Percentiles rank a stretch among this genome's conserved stretches.
Conservation (phyloP, 106 monocot species). For the Allium cepa region DNA sequence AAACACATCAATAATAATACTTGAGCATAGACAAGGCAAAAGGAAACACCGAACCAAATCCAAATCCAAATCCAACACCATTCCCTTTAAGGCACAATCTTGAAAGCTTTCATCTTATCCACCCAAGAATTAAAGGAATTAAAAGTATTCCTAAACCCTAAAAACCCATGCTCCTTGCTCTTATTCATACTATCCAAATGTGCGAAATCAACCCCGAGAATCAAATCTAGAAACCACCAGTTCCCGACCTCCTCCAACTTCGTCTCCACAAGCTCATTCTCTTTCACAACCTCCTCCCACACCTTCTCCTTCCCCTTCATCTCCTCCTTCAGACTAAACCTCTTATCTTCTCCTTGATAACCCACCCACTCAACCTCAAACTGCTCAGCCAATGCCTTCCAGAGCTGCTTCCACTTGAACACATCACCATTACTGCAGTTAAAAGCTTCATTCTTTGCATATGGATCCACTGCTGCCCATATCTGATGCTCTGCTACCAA, state of each 20-base stretch:
- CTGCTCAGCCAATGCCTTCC: constrained; percentile 50
- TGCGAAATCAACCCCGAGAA: constrained; percentile 20
- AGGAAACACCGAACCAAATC: background rate
- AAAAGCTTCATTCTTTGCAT: constrained; percentile 25
- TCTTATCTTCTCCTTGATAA: constrained; percentile 31
- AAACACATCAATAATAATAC: too few species aligned
- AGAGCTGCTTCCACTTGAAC: constrained; percentile 76
- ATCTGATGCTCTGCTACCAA: constrained; percentile 33
- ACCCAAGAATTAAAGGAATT: constrained; percentile 52
- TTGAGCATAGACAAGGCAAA: too few species aligned
- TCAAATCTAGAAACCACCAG: constrained; percentile 41
- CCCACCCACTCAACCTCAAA: constrained; percentile 53
- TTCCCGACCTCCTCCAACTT: constrained; percentile 34
- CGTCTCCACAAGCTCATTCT: constrained; percentile 39
- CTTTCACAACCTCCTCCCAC: constrained; percentile 59
- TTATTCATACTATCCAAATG: constrained; percentile 72
- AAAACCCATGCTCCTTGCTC: constrained; percentile 80
- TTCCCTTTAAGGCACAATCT: constrained; percentile 55
- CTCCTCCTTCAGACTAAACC: constrained; percentile 43
- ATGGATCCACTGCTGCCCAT: constrained; percentile 55
- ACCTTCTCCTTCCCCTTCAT: constrained; percentile 59
- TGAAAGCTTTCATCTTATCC: constrained; percentile 60
- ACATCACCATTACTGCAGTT: constrained; percentile 39
- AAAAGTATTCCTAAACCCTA: constrained; percentile 59
- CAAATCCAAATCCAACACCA: background rate